Conservation (phyloP, 2,329 filamentous ascomycete genomes). For the Penicillium occitanis region DNA sequence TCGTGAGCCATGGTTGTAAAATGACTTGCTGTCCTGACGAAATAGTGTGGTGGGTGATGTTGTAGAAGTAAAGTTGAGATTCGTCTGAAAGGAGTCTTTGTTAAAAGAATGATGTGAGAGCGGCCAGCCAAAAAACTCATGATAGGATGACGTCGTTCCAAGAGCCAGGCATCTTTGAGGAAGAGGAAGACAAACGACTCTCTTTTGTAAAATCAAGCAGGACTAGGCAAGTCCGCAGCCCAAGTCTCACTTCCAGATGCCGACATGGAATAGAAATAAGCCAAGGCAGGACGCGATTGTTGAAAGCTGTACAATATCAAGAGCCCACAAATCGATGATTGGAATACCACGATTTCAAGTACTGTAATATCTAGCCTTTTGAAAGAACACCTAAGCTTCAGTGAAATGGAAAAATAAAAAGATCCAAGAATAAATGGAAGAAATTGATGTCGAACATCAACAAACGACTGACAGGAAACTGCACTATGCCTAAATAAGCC, state of each 20-base stretch:
- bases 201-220: neutral
- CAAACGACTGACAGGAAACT: neutral
- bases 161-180: no score
- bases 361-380: no score
- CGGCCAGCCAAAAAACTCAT: neutral
- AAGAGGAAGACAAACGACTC: neutral
- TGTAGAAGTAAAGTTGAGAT: neutral
- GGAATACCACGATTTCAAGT: no score
- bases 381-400: neutral
- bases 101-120: neutral
- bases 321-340: neutral
- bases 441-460: conserved; percentile 1
- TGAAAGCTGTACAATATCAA: neutral
- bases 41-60: neutral
- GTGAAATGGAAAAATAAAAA: neutral
- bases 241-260: neutral
- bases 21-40: neutral
- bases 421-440: neutral
- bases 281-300: neutral
- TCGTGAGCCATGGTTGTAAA: conserved; percentile 3
- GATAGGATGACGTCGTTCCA: neutral
- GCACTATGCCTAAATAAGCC: neutral
- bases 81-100: neutral
- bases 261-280: neutral
- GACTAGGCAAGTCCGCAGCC: neutral